Evolutionary conservation across 2,329 filamentous ascomycete genomes (phyloP), one percentile per base, ranked within the genome.

Genomic region (Fusarium mangiferae): DNA sequence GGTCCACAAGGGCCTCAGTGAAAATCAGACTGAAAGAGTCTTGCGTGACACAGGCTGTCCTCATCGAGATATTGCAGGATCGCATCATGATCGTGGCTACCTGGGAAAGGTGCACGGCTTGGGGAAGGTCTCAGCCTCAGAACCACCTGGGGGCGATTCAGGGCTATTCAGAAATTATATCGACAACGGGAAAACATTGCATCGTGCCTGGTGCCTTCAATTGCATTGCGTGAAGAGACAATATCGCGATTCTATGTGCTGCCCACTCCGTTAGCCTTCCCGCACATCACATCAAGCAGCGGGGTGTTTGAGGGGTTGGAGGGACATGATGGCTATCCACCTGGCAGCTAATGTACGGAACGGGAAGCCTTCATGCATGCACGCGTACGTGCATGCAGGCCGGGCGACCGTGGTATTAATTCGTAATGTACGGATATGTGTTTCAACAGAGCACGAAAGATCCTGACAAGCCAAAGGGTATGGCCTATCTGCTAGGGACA

Each of bases 231-330:
- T 59, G 72, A 70, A 73, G 75, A 64, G 72, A 76, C 76, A 70
- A 60, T 68, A 62, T 72, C 60, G 64, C 68, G 66, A 71, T 73
- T 63, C 18, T 38, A 54, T 17, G 33, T 54, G 33, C 58, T 73
- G 66, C 76, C 62, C 55, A 62, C 70, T 79, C 79, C 77, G 77
- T 80, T 80, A 80, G 78, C 49, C 78, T 79, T 80, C 79, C 79
- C 79, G 79, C 72, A 70, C 73, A 75, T 70, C 70, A 68, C 72
- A 75, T 70, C 78, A 78, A 63, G 76, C 75, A 77, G 74, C 66
- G 71, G 63, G 75, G 74, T 65, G 67, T 74, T 62, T 69, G 68
- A 75, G 70, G 68, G 66, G 62, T 66, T 68, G 64, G 68, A 65
- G 70, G 62, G 57, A 68, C 69, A 63, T 70, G 56, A 73, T 77